Evolutionary conservation across 1,139 yeast genomes (phyloP), one percentile per base, ranked within the genome.

Genomic region (Scheffersomyces lignicola): DNA sequence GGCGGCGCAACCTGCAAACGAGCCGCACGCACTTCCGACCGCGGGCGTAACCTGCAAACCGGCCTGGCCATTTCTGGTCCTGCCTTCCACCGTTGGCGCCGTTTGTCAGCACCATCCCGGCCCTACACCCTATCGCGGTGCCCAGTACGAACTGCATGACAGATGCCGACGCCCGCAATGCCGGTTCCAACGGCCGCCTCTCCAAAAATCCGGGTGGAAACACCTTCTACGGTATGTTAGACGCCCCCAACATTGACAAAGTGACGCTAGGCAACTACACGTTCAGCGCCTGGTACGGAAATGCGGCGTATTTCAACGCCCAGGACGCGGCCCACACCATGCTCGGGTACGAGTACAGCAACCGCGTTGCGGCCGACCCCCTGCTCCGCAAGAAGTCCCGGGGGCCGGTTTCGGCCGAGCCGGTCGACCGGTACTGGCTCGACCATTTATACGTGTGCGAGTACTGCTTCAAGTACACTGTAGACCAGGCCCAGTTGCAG

Each of bases 211-310:
- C n/a, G n/a, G n/a, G n/a, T n/a, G n/a, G n/a, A n/a, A n/a, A n/a
- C n/a, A n/a, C n/a, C 8, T 67, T 71, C 31, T 83, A 83, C 49
- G 94, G 90, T 9, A 70, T 78, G 6, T 52, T 81, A 24, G 71
- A 76, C 29, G 56, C 60, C 33, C 73, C 85, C 18, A 88, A 87
- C 58, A 80, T 88, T 30, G 59, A 56, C n/a, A 58, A 71, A 25
- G 85, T 88, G 5, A 74, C 73, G 24, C 74, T 83, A 40, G 96
- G 95, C 1, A 65, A 69, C 29, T 72, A 69, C 46, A 75, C 76
- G 44, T 80, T 87, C 43, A 73, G 77, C 35, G 80, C 96, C 1
- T 87, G 96, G 96, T 88, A 84, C 55, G 94, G 95, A 1, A 83
- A 84, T 49, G 77, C 86, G 3, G 94, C 88, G 1, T 83, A 86